Base-by-base conservation (phyloP, 192 early-diverging fungal genomes). In the Rhizophagus prolifer region DNA sequence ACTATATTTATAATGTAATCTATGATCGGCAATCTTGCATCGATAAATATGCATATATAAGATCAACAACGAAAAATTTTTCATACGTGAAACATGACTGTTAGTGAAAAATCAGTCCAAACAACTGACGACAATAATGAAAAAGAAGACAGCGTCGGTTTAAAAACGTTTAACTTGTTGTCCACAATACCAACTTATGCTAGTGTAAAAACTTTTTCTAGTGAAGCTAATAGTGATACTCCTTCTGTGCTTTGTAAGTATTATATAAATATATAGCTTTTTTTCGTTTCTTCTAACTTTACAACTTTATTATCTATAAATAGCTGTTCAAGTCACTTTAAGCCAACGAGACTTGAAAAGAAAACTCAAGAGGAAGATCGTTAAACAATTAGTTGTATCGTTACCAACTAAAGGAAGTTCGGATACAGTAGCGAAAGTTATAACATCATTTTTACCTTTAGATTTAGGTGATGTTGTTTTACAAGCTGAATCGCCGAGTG, bases 391-490 rank as follows among this genome's bases (percentile, higher is more conserved):
- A 21, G 50, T 54, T 21, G 50, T 54, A 54, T 54, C 50, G 1
- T 54, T 54, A 21, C 50, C 50, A 54, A n/a, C 19, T 54, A 54
- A 54, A 54, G 19, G 19, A 54, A 54, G 50, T 54, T 54, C 19
- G 21, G 47, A 50, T 50, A 50, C 47, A 50, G 16, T 16, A 16
- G 50, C 50, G 3, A 54, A 54, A 54, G 50, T 81, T 26, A 58
- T 70, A 31, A 30, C 69, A 9, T 31, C 62, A 66, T 59, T 36
- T 50, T 54, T 28, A 47, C 30, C 25, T 68, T 50, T 79, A 80
- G 77, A 81, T 70, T 58, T 86, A 70, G 72, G 81, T 44, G 64
- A 81, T 67, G 76, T 81, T 58, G 59, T 83, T 72, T 66, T 68
- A 25, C 66, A 77, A 72, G 54, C 76, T 61, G 50, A 67, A 58